Percentiles rank a stretch among this genome's conserved stretches.
These are phyloP conservation scores for Tetrapisispora fleetii DNA, from an alignment of 805 yeast genomes.

Conservation along the genomic window DNA sequence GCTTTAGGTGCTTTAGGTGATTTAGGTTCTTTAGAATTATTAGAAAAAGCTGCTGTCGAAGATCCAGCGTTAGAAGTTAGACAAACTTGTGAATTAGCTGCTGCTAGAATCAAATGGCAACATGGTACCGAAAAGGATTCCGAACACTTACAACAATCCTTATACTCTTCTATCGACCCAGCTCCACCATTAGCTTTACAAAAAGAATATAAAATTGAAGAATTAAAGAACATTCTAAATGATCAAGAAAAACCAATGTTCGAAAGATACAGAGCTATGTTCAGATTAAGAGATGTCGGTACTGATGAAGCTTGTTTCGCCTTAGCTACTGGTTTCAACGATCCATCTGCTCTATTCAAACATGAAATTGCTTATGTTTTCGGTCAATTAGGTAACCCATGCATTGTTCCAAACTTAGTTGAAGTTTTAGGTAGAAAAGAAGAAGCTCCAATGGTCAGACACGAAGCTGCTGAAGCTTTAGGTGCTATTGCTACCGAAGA, in stretches of 20 bases:
- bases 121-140: constrained; percentile 46
- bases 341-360: constrained; percentile 86
- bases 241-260: constrained; percentile 72
- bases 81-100: constrained; percentile 96
- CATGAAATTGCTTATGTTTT: constrained; percentile 98
- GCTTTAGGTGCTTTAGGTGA: constrained; percentile 96
- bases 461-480: constrained; percentile 98
- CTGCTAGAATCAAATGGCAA: constrained; percentile 92
- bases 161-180: constrained; percentile 87
- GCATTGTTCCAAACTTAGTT: constrained; percentile 77
- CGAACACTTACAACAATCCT: constrained; percentile 45
- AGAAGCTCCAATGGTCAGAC: constrained; percentile 98
- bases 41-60: constrained; percentile 50
- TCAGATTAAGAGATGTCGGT: constrained; percentile 90
- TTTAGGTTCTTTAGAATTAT: constrained; percentile 52
- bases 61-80: constrained; percentile 85
- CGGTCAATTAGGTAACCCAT: constrained; percentile 93
- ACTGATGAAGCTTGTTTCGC: constrained; percentile 89
- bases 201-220: constrained; percentile 45
- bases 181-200: constrained; percentile 91
- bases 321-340: constrained; percentile 79
- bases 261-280: constrained; percentile 97
- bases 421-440: constrained; percentile 64
- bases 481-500: constrained; percentile 96
- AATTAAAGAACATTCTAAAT: constrained; percentile 59